A percentile compares a stretch with the other conserved stretches of the same genome.
Conservation (phyloP, 345 rosid species). For the Toxicodendron radicans region DNA sequence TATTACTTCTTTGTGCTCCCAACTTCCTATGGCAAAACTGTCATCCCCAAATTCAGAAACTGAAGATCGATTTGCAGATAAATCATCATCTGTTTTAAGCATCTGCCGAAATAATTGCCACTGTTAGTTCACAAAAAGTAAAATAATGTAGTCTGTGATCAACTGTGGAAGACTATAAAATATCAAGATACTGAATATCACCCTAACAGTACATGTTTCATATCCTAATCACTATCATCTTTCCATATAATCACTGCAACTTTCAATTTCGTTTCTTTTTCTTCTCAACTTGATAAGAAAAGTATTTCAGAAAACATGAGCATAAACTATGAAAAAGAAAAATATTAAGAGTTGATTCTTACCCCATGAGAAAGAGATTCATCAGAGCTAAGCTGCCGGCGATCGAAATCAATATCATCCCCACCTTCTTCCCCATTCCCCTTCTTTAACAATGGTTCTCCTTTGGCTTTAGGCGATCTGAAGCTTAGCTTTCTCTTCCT, state of each 20-base stretch:
- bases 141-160: not conserved
- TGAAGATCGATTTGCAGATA: conserved; percentile 57
- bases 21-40: conserved; percentile 80
- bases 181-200: not conserved
- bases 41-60: conserved; percentile 92
- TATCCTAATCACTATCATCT: not conserved
- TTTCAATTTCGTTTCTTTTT: not conserved
- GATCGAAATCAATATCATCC: conserved; percentile 95
- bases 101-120: conserved; percentile 46
- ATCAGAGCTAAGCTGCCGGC: conserved; percentile 88
- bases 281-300: not conserved
- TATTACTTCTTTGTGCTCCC: conserved; percentile 75
- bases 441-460: conserved; percentile 90
- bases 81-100: conserved; percentile 65
- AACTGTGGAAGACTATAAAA: conserved; percentile 14
- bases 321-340: not conserved
- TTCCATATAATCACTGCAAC: not conserved
- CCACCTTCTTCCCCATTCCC: conserved; percentile 95
- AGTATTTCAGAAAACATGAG: not conserved
- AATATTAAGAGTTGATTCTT: conserved; percentile 25
- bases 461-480: conserved; percentile 79
- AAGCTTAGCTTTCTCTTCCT: conserved; percentile 90
- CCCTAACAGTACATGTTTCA: not conserved
- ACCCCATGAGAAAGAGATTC: conserved; percentile 56
- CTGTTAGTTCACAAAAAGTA: conserved; percentile 1